Base-by-base conservation (phyloP, 2,329 filamentous ascomycete species). In the Fusarium ramigenum region DNA sequence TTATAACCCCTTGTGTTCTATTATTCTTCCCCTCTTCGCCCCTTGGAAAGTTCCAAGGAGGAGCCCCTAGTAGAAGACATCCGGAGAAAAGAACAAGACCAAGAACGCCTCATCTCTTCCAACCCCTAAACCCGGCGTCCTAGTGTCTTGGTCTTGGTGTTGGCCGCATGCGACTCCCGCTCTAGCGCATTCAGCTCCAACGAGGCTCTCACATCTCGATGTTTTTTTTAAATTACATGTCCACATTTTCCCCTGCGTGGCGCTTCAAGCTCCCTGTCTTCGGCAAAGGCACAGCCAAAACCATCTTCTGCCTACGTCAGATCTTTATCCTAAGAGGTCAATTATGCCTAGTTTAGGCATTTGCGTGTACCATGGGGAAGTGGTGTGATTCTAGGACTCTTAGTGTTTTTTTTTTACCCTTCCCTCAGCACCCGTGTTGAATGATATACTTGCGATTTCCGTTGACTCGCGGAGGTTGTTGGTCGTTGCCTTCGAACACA, bases 211-310 rank as follows among this genome's bases (percentile, higher is more conserved):
- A 61, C 49, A 34, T 57, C 49, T 43, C 14, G 49, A 60, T 60
- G 19, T 37, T 78, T 77, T 57, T 57, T 69, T 78, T 77, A 76
- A 73, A 78, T 78, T 78, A 61, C 61, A 52, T 70, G 62, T 69
- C 76, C 76, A 78, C 76, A 74, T 70, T 78, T 78, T 67, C 68
- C 76, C 76, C 72, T 78, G 63, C 49, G 73, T 78, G 75, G 75
- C 75, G 73, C 63, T 63, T 60, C 63, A 59, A 66, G 60, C 65
- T 72, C 58, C 75, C 70, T 72, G 64, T 66, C 72, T 75, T 66
- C 69, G 63, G 50, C 70, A 75, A 71, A 72, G 63, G 52, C 37
- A 54, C 58, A 67, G 65, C 73, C 74, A 75, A 70, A 68, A 73
- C 28, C 53, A 63, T 71, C 18, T 42, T 59, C 49, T 65, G 60